Base-by-base conservation (phyloP, 768 basidiomycete species). In the Russula compacta region DNA sequence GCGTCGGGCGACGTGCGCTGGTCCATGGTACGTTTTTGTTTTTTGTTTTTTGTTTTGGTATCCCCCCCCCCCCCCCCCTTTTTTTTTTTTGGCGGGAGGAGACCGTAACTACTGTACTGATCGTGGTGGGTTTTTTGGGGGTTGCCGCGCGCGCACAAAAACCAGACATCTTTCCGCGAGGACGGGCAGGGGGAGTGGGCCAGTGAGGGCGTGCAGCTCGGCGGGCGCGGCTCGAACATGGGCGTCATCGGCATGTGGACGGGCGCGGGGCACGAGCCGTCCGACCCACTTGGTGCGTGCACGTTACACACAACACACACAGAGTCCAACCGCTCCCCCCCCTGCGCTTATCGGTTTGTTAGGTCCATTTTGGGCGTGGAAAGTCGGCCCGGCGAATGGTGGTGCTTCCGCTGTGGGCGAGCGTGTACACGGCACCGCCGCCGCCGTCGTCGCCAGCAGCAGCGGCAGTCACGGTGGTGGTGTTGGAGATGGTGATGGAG, bases 181-280 rank as follows among this genome's bases (percentile, higher is more conserved):
- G 70, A 75, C 17, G 67, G 69, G 19, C 61, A 61, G 5, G 72
- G 77, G 0, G 77, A 81, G 62, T 84, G 83, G 83, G 70, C 73
- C 1, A 78, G 75, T 12, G 83, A 85, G 61, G 80, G 76, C n/a
- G 71, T 84, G 0, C 83, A 85, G 61, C 68, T 84, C 11, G 84
- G 84, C 12, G 77, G 77, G 2, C 70, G 80, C 15, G 81, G 81
- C 6, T 80, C 80, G n/a, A 77, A 76, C 0, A 67, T 75, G 21
- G 83, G 84, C 9, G 68, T 82, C 2, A 71, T 85, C 1, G 83
- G 82, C 8, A 66, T 78, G 71, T 83, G 82, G 82, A 83, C 83
- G 0, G 79, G 80, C 8, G 77, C 77, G 14, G 67, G 67, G 17
- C 82, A 83, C 63, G 78, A 78, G 61, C 58, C 60, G 4, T 69